Percentiles rank a stretch among this genome's conserved stretches.
Evolutionary conservation across 202 grass and related monocot species (phyloP).

Genomic region (Zoysia matrella): DNA sequence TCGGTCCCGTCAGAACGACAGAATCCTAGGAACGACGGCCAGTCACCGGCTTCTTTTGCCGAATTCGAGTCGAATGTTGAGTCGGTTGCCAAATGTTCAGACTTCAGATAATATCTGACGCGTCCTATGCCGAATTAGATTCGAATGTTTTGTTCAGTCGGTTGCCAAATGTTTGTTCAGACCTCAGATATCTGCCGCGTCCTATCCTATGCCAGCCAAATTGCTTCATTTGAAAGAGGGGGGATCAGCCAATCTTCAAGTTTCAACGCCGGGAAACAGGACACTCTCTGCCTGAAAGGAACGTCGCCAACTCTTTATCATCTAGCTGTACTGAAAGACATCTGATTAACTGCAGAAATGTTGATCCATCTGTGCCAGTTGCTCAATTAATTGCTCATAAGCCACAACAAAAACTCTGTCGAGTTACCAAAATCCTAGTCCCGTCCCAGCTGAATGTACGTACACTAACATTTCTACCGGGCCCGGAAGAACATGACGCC

Average conservation of each 20-base stretch:
- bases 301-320: background rate
- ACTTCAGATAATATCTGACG: background rate
- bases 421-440: background rate
- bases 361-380: background rate
- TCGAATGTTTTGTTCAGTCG: background rate
- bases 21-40: background rate
- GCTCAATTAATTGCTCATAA: background rate
- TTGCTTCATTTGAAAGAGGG: background rate
- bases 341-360: background rate
- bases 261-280: background rate
- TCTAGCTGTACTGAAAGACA: slow-evolving; percentile 7
- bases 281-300: background rate
- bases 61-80: background rate
- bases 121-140: background rate
- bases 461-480: background rate
- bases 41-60: background rate
- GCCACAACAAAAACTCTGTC: background rate
- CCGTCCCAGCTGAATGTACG: background rate
- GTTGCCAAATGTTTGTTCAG: background rate
- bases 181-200: background rate
- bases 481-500: background rate
- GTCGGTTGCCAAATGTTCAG: background rate
- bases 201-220: background rate
- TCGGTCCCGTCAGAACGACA: no score
- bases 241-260: background rate